A percentile compares a stretch with the other conserved stretches of the same genome.
phyloP scores from a whole-genome alignment of 805 yeast species.

The Candida incommunis region DNA sequence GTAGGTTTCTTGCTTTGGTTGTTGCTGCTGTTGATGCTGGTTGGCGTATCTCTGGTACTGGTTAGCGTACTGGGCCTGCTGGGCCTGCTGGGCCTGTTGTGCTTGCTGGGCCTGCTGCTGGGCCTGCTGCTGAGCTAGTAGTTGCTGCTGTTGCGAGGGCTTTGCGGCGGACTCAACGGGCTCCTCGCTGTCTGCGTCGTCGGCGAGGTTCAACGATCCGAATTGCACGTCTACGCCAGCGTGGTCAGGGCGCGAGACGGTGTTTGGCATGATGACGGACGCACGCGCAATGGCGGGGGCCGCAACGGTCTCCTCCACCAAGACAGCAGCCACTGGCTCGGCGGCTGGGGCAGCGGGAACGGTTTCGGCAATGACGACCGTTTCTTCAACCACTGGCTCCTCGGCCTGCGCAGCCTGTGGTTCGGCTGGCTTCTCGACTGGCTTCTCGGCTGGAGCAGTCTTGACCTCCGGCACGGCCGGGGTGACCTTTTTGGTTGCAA shows the following conservation, averaged over 20 bases:
- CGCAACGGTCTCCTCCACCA: conserved; percentile 7
- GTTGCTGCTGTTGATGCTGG: background rate
- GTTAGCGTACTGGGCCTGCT: conserved; percentile 6
- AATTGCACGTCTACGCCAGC: conserved; percentile 46
- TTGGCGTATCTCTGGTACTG: background rate
- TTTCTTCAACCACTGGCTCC: conserved; percentile 6
- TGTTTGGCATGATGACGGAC: conserved; percentile 39
- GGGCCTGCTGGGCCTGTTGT: conserved; percentile 4
- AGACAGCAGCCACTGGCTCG: conserved; percentile 8
- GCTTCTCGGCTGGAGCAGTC: conserved; percentile 17
- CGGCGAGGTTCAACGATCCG: conserved; percentile 41
- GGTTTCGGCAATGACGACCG: conserved; percentile 5
- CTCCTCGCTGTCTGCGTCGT: conserved; percentile 24
- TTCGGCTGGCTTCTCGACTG: conserved; percentile 5
- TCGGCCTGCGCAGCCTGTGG: background rate
- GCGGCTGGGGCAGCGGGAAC: conserved; percentile 6
- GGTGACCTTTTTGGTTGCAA: conserved; percentile 16
- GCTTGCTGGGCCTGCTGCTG: conserved; percentile 7
- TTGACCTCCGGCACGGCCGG: conserved; percentile 14
- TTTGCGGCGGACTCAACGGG: conserved; percentile 4
- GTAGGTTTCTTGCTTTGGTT: background rate
- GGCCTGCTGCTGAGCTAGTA: conserved; percentile 4
- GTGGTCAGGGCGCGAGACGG: conserved; percentile 28
- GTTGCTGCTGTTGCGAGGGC: conserved; percentile 7
- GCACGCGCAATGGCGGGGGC: conserved; percentile 14